Evolutionary conservation across 495 filamentous ascomycete genomes (phyloP), one percentile per base, ranked within the genome.

Genomic region (Lophium mytilinum): DNA sequence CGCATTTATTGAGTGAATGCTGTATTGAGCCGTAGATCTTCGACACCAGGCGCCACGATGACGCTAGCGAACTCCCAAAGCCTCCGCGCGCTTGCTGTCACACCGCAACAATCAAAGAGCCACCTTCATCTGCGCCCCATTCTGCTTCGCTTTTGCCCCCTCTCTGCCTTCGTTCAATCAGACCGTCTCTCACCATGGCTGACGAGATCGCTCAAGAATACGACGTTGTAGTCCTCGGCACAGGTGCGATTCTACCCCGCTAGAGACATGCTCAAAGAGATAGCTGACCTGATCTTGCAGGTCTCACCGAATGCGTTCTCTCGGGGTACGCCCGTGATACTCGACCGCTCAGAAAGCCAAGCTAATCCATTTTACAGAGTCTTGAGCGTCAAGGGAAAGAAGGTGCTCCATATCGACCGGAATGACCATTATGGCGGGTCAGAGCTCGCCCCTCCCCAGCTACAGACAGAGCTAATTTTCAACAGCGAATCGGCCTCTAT

Each of bases 371-470:
- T 35, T 53, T 18, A 8, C 52, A 93, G 89, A 71, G 93, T 98
- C 58, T 79, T 98, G 71, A 96, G 92, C 75, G 94, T 97, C 55
- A 96, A 97, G 78, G 93, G 93, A 60, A 93, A 94, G 79, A 97
- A 96, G 77, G 94, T 98, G 56, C 80, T 98, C 57, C 95, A 98
- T 77, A 96, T 98, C 69, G 93, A 98, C 75, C 86, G 93, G 73
- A 97, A 97, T 72, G 91, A 96, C 69, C 90, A 97, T 76, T 98
- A 98, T 72, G 93, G 93, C 80, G 94, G 90, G 91, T 95, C 72
- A 61, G 88, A 45, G 48, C 50, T 18, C 40, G 46, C 42, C 50
- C 33, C 11, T 33, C 41, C 3, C 37, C 21, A 35, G 47, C 3
- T 39, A 47, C 36, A 56, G 41, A 37, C 21, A 7, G 10, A 46